A percentile compares a stretch with the other conserved stretches of the same genome.
phyloP scores from a whole-genome alignment of 345 rosid species.

The Mallotus nudiflorus region DNA sequence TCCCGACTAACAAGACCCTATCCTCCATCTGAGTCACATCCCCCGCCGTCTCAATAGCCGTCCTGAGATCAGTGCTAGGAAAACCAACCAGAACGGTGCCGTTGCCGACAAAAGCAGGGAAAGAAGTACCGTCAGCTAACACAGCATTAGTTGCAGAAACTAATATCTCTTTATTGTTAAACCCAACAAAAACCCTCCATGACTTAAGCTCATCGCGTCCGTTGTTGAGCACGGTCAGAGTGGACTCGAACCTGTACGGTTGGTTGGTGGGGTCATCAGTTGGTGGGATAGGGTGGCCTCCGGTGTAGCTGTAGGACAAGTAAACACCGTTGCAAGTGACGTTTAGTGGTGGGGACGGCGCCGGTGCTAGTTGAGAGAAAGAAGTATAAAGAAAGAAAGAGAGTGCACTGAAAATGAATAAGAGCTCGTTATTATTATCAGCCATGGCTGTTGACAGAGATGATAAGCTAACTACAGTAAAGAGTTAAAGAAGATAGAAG shows the following conservation, averaged over 20 bases:
- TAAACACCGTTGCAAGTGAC: conserved; percentile 37
- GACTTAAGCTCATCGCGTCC: conserved; percentile 44
- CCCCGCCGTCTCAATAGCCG: conserved; percentile 54
- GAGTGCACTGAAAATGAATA: neutral
- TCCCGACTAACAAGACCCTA: conserved; percentile 39
- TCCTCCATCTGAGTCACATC: conserved; percentile 35
- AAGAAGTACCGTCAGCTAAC: conserved; percentile 32
- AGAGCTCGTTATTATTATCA: neutral
- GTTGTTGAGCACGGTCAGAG: conserved; percentile 34
- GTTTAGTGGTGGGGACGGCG: conserved; percentile 13
- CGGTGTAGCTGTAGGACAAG: conserved; percentile 37
- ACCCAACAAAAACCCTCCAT: conserved; percentile 50
- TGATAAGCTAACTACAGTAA: neutral
- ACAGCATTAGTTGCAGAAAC: conserved; percentile 37
- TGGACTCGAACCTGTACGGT: conserved; percentile 45
- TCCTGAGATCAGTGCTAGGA: conserved; percentile 42
- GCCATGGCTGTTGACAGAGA: conserved; percentile 13
- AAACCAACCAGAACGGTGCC: conserved; percentile 45
- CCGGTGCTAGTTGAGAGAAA: conserved; percentile 14
- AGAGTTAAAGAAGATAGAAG: neutral
- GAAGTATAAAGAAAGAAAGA: neutral
- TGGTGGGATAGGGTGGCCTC: conserved; percentile 34
- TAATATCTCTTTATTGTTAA: conserved; percentile 43
- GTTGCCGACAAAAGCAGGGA: conserved; percentile 50
- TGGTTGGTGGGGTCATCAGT: conserved; percentile 37